Base-by-base conservation (phyloP, 2,329 filamentous ascomycete genomes). In the Aspergillus uvarum region DNA sequence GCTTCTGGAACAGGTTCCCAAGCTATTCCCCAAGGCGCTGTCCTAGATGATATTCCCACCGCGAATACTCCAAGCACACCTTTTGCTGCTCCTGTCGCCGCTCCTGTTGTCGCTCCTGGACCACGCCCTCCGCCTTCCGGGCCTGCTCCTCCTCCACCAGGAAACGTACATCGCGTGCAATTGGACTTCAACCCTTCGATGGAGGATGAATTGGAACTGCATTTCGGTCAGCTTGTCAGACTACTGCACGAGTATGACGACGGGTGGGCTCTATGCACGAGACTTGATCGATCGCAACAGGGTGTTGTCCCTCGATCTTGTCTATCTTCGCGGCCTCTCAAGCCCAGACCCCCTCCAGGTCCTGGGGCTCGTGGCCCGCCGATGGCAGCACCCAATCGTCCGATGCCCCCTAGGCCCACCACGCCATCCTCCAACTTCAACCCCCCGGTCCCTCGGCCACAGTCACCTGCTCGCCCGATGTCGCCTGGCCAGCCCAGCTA, bases 221-320 rank as follows among this genome's bases (percentile, higher is more conserved):
- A 82, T 63, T 86, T 89, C 59, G 95, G 95, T 55, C 88, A 96
- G 63, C 82, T 99, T 52, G 91, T 98, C 54, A 86, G 94, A 65
- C 81, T 99, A 65, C 82, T 98, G 55, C 94, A 98, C 72, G 93
- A 96, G 77, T 99, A 98, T 70, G 95, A 99, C 73, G 95, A 99
- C 78, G 95, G 95, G 70, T 99, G 95, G 95, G 91, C 93, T 71
- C 90, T 98, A 58, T 97, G 92, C 77, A 90, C 92, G 67, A 89
- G 89, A 65, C 88, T 98, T 69, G 93, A 98, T 76, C 89, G 92
- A 65, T 93, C 92, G 62, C 84, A 90, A 69, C 93, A 98, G 80
- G 95, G 95, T 81, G 95, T 98, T 55, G 91, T 90, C 59, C 95
- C 95, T 14, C 87, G 95, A 67, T 96, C 93, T 42, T 99, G 95